These are phyloP conservation scores for Cantharellus cinnabarinus DNA, from an alignment of 768 basidiomycete species.

Conservation along the genomic window DNA sequence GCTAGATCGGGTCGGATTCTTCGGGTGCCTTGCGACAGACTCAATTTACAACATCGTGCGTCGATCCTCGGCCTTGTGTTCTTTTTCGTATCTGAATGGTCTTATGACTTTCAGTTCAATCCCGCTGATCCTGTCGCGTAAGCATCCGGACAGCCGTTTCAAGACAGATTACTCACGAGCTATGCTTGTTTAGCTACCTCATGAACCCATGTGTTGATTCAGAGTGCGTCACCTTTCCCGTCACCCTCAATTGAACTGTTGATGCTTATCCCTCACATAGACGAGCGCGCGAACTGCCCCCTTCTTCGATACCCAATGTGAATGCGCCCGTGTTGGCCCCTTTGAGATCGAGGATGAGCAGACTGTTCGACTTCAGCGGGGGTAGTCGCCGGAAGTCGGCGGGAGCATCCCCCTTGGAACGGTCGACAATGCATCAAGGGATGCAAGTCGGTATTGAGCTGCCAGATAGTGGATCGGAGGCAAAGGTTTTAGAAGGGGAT, in stretches of 20 bases:
- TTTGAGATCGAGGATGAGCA: neutral
- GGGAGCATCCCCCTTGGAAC: neutral
- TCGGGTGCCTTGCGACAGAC: slow-evolving; percentile 24
- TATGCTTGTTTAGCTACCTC: slow-evolving; percentile 15
- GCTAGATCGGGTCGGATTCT: slow-evolving; percentile 22
- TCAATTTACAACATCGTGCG: slow-evolving; percentile 21
- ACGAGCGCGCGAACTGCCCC: slow-evolving; percentile 10
- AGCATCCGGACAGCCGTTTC: slow-evolving; percentile 4
- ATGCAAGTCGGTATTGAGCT: neutral
- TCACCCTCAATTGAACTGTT: slow-evolving; percentile 13
- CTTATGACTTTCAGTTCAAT: slow-evolving; percentile 13
- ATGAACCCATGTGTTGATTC: slow-evolving; percentile 25
- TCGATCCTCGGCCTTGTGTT: neutral
- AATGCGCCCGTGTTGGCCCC: slow-evolving; percentile 9
- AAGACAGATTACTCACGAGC: neutral
- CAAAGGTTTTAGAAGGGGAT: slow-evolving; percentile 8
- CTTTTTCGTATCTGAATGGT: neutral
- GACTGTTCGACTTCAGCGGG: neutral
- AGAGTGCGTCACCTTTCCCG: slow-evolving; percentile 7
- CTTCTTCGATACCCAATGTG: slow-evolving; percentile 15
- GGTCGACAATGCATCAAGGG: neutral
- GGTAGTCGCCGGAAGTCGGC: neutral
- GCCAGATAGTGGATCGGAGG: neutral
- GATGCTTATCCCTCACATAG: slow-evolving; percentile 10
- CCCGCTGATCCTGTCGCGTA: slow-evolving; percentile 23